Base-by-base conservation (phyloP, 371 early-diverging fungal species). In the Saksenaea oblongispora region DNA sequence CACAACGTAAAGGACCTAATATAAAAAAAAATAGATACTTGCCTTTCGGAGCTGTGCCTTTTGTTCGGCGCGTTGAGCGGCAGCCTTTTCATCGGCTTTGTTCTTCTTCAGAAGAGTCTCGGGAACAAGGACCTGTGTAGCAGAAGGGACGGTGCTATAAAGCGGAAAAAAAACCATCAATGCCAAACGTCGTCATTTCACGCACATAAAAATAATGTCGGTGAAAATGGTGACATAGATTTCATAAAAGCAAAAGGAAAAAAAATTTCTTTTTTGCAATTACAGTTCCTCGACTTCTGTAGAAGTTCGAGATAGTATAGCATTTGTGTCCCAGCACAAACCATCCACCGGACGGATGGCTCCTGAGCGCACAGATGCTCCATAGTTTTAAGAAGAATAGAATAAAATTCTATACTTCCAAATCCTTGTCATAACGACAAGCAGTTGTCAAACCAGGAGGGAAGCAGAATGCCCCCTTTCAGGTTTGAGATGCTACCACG, bases 81-180 rank as follows among this genome's bases (percentile, higher is more conserved):
- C 87, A 60, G 88, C 71, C 89, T 96, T 93, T 70, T 93, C 93
- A 69, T 86, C 82, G 73, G 89, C 74, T 89, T 95, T 95, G 75
- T 94, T 89, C 93, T 97, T 96, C 91, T 97, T 98, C 81, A 98
- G 87, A 71, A 97, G 88, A 62, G 98, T 94, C 87, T 98, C 98
- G 76, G 98, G 98, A 67, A 89, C 89, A 75, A 89, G 89, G 61
- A 91, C 84, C 67, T 90, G 84, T 61, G 86, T 79, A 70, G 78
- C 75, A 74, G 87, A 80, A 68, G 87, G 84, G 59, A 83, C 85
- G 72, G 73, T 80, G 71, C 82, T 83, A 72, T 59, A 39, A 10
- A 26, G 60, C 24, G 22, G 18, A 56, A 58, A 5, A 47, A 47
- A 47, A 47, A 47, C 51, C 51, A 47, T 47, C 51, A 47, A 47